Evolutionary conservation across 306 rosid species (phyloP), one percentile per base, ranked within the genome.

Genomic region (Gastrolobium bilobum): DNA sequence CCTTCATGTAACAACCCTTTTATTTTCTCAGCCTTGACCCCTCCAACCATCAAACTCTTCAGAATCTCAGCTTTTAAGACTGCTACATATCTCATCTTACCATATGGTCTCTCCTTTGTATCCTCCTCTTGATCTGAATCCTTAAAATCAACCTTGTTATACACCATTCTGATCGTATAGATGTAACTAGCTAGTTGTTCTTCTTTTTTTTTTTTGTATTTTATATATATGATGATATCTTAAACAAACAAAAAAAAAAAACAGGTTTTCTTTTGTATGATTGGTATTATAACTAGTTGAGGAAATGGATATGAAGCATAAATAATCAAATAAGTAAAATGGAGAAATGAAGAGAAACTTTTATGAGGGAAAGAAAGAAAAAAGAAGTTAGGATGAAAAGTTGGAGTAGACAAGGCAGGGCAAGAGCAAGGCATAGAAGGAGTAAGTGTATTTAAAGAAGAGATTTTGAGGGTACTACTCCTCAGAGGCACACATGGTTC

Each of bases 1-100:
- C 71, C 67, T 62, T 79, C 91, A 77, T 80, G 52, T 4, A 89
- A 77, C 77, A 86, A 53, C 4, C 67, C 71, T 85, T 76, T 88
- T 14, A 86, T 20, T 57, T 83, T 79, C 61, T 79, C 88, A n/a
- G 71, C 68, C 59, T 77, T 85, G 10, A 75, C 38, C 39, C 84
- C 84, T 78, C 84, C 51, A 34, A 2, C 3, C 0, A 84, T 34
- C 73, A 79, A 52, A 54, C 63, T n/a, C 71, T 48, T 84, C 26
- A 80, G 15, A 38, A 69, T 51, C 33, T 83, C 86, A 3, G 73
- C 62, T 44, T 65, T 80, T 47, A 88, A n/a, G 3, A 67, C 40
- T 48, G 66, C 66, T 4, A 63, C 39, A 10, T 64, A 65, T 68
- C 31, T 79, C 47, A 76, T 44, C 67, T 82, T 84, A 14, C 80